Conservation (phyloP, 2,329 filamentous ascomycete species). For the Xylaria sp. region DNA sequence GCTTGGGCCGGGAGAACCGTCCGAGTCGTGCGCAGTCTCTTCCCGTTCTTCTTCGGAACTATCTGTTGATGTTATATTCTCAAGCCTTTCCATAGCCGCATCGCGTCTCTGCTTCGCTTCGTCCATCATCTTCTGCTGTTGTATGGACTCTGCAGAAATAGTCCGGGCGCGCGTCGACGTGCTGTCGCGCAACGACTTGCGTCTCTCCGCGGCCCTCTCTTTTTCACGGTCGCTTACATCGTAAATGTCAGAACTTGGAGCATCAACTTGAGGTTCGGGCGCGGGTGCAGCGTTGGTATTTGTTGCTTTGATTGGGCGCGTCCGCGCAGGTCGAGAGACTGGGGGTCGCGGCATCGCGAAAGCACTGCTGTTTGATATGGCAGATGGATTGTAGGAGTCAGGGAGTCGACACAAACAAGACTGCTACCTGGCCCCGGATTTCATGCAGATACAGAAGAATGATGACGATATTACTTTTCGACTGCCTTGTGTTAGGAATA, state of each 20-base stretch:
- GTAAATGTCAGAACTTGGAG: conserved; percentile 46
- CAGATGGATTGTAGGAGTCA: not conserved
- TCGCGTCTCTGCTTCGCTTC: conserved; percentile 45
- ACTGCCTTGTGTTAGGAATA: conserved; percentile 19
- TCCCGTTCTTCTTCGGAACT: conserved; percentile 32
- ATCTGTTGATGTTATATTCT: conserved; percentile 47
- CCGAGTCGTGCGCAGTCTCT: conserved; percentile 29
- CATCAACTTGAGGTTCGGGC: conserved; percentile 25
- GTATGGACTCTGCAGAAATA: conserved; percentile 30
- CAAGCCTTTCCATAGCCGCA: conserved; percentile 46
- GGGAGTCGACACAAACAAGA: not conserved
- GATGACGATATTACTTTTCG: not conserved
- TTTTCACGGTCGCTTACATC: conserved; percentile 49
- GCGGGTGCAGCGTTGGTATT: conserved; percentile 24
- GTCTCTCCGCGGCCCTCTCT: conserved; percentile 40
- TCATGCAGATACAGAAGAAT: not conserved
- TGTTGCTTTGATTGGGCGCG: conserved; percentile 41
- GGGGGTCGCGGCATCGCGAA: conserved; percentile 46
- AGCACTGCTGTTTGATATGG: conserved; percentile 6
- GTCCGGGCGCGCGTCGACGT: conserved; percentile 32
- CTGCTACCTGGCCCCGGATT: not conserved
- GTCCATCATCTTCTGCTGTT: conserved; percentile 41
- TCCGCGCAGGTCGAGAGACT: conserved; percentile 43
- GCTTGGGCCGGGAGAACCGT: conserved; percentile 39
- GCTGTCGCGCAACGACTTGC: conserved; percentile 39